Percentiles rank a stretch among this genome's conserved stretches.
Conservation (phyloP, 2,329 filamentous ascomycete genomes). For the Arthrobotrys entomopaga region DNA sequence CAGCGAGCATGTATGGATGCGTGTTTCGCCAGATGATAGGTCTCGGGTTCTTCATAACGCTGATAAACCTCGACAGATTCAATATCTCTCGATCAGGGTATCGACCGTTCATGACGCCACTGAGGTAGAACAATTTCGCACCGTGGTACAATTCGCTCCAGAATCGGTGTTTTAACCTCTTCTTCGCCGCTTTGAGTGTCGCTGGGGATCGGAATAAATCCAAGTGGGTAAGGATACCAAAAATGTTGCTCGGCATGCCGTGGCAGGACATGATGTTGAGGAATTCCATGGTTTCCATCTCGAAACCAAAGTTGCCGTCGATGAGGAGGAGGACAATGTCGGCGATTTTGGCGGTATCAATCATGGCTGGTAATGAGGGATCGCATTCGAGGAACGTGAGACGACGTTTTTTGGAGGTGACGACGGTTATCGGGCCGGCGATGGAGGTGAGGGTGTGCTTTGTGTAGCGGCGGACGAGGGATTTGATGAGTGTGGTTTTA, state of each 20-base stretch:
- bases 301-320: slow-evolving; percentile 97
- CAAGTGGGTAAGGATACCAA: slow-evolving; percentile 94
- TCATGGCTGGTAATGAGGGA: slow-evolving; percentile 95
- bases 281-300: slow-evolving; percentile 99
- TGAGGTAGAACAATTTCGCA: slow-evolving; percentile 95
- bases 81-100: slow-evolving; percentile 97
- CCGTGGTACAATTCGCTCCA: slow-evolving; percentile 98
- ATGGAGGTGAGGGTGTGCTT: slow-evolving; percentile 94
- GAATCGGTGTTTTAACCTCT: slow-evolving; percentile 91
- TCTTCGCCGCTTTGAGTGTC: slow-evolving; percentile 91
- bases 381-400: slow-evolving; percentile 97
- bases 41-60: slow-evolving; percentile 98
- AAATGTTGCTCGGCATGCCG: slow-evolving; percentile 98
- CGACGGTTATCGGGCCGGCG: slow-evolving; percentile 90
- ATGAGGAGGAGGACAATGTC: slow-evolving; percentile 98
- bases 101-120: slow-evolving; percentile 92
- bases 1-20: slow-evolving; percentile 91
- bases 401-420: slow-evolving; percentile 93
- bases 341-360: slow-evolving; percentile 95
- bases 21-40: slow-evolving; percentile 97
- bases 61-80: slow-evolving; percentile 92
- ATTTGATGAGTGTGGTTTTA: slow-evolving; percentile 95
- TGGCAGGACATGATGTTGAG: slow-evolving; percentile 91
- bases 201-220: slow-evolving; percentile 96
- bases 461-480: slow-evolving; percentile 89